A percentile compares a stretch with the other conserved stretches of the same genome.
Conservation (phyloP, 352 stramenopile genomes). For the Stramenopiles sp. region DNA sequence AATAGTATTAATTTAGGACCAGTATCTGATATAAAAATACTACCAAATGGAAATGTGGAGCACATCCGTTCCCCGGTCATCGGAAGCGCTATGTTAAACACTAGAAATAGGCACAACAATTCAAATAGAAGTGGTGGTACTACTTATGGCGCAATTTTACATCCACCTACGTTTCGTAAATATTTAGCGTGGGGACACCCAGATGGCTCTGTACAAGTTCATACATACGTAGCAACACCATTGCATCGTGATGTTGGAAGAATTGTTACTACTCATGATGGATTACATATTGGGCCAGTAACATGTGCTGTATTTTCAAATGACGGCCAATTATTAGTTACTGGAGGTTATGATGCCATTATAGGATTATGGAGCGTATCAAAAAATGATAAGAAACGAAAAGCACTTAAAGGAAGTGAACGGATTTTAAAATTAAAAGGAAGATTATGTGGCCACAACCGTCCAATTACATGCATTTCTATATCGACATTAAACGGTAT, state of each 20-base stretch:
- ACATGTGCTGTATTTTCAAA: neutral
- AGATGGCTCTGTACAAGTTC: neutral
- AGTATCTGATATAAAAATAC: neutral
- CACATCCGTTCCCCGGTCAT: neutral
- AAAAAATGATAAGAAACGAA: neutral
- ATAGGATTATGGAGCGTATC: neutral
- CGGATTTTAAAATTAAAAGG: neutral
- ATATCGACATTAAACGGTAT: neutral
- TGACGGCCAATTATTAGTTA: neutral
- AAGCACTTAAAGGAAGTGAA: neutral
- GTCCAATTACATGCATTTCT: neutral
- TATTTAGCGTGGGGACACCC: neutral
- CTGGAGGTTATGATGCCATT: neutral
- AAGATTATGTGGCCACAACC: neutral
- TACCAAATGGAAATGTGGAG: neutral
- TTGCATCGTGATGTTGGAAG: neutral
- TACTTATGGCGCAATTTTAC: neutral
- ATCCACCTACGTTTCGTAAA: neutral
- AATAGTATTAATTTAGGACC: neutral
- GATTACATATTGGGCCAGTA: neutral
- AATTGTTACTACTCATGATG: neutral
- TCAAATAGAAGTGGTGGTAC: no score
- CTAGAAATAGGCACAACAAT: no score
- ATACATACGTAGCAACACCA: neutral
- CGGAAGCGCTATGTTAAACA: neutral